Evolutionary conservation across 1,139 yeast species (phyloP), one percentile per base, ranked within the genome.

Genomic region (Yamadazyma friedrichii): DNA sequence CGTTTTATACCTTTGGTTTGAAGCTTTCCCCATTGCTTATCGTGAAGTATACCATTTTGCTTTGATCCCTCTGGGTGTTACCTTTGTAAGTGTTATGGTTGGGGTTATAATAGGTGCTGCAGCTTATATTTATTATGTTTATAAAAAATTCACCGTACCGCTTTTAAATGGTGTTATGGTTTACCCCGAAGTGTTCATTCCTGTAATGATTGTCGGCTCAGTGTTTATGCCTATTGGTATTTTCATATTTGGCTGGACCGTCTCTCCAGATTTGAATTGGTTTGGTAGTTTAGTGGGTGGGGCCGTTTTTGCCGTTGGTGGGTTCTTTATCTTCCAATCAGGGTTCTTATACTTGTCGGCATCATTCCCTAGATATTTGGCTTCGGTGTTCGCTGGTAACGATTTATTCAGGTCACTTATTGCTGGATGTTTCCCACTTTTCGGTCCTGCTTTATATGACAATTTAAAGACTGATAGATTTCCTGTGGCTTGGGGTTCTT

Each of bases 341-440:
- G 53, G 62, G 39, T 63, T 64, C 53, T 64, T 63, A 49, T 65
- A 64, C 46, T 53, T 65, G 53, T 60, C 64, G 8, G 55, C 55
- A 52, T 46, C 54, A 1, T 73, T 67, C 53, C 62, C 56, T 40
- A 58, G 65, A 39, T 71, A 67, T 51, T 57, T 76, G 53, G 85
- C 84, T 0, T 78, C 84, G 4, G 82, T 77, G 3, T 78, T 76
- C 55, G 83, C 84, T 1, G 74, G 79, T 20, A 78, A 78, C 50
- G 78, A 70, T 11, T 62, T 78, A 41, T 67, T 70, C 49, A 66
- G 85, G 50, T 70, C 82, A 1, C 62, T 64, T 2, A 65, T 78
- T 55, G 87, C 82, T 0, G 80, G 80, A 28, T 76, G 76, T 3
- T 82, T 82, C 67, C 87, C 88, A 34, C 61, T 82, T 37, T 80